Evolutionary conservation across 257 asterid species (phyloP), one percentile per base, ranked within the genome.

Genomic region (Catharanthus roseus): DNA sequence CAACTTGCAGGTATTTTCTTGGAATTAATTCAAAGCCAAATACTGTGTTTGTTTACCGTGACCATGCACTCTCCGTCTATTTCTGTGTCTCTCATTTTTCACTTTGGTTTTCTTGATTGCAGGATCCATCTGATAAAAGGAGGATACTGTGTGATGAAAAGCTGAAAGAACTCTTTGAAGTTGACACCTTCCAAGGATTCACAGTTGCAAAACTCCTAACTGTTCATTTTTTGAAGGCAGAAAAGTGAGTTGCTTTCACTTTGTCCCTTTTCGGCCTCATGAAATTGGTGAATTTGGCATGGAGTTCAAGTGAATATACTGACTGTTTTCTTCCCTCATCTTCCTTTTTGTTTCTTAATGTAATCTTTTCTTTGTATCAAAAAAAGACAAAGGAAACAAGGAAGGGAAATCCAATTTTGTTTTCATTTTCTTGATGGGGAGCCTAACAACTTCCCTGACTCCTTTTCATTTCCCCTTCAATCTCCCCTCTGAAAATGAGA

Each of bases 91-190:
- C 58, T 45, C 36, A 6, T 67, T 76, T 68, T 45, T 60, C 69
- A 23, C 62, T 57, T 55, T 60, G 24, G 29, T 39, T 68, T 69
- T 28, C 47, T 69, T 24, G 26, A 31, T 70, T 82, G 88, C 82
- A 93, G 98, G 97, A 93, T 74, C 96, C 96, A n/a, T 85, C 97
- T 26, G 95, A 90, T 83, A 86, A 81, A 80, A 83, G 98, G 85
- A 89, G 82, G 81, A 89, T 91, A 76, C 1, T 90, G 73, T 85
- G 98, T 21, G 98, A 93, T 70, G 97, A 89, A 82, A 93, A 87
- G 90, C 93, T 89, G 86, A 91, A 90, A 80, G 96, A 93, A 71
- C 96, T 89, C 60, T 85, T 90, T 76, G 70, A 84, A 55, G 85
- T 89, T 36, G 96, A 91, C 69, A 85, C 92, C 65, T 91, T 89